These are phyloP conservation scores for Leccinum uliginosum DNA, from an alignment of 768 basidiomycete species.

Conservation along the genomic window DNA sequence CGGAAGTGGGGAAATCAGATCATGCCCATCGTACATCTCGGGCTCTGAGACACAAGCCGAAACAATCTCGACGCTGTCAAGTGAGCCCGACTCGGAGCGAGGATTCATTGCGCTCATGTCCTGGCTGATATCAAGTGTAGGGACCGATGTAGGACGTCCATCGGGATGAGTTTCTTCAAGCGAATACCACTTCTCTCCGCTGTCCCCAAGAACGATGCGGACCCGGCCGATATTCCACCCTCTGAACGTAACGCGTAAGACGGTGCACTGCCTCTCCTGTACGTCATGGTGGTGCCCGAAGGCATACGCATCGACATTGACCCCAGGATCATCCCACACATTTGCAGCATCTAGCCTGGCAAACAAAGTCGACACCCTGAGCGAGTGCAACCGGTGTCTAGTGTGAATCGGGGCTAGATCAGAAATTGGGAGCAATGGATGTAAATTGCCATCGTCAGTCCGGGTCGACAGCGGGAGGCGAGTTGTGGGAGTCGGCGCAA, in stretches of 20 bases:
- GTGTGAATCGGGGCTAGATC: slow-evolving; percentile 49
- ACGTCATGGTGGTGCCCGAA: slow-evolving; percentile 39
- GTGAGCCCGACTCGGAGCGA: neutral
- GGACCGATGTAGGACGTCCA: slow-evolving; percentile 2
- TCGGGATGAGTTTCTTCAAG: slow-evolving; percentile 50
- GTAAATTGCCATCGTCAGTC: slow-evolving; percentile 8
- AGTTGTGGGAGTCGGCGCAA: slow-evolving; percentile 68
- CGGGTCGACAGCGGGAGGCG: slow-evolving; percentile 53
- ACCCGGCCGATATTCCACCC: slow-evolving; percentile 73
- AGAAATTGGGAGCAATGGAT: slow-evolving; percentile 50
- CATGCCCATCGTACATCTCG: slow-evolving; percentile 1
- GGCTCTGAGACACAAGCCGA: slow-evolving; percentile 7
- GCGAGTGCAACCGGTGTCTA: slow-evolving; percentile 50
- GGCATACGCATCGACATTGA: slow-evolving; percentile 56
- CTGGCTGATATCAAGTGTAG: slow-evolving; percentile 1
- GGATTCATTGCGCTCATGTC: neutral
- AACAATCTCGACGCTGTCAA: slow-evolving; percentile 8
- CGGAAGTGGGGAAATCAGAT: slow-evolving; percentile 6
- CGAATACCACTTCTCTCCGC: slow-evolving; percentile 70
- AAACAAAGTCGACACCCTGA: slow-evolving; percentile 67
- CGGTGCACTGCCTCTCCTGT: slow-evolving; percentile 53
- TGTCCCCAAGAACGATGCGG: slow-evolving; percentile 64
- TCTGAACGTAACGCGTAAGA: slow-evolving; percentile 64
- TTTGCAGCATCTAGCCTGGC: slow-evolving; percentile 62
- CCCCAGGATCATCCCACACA: slow-evolving; percentile 52